Evolutionary conservation across 129 eudicot genomes (phyloP), one percentile per base, ranked within the genome.

Genomic region (sunflower (Helianthus annuus)): DNA sequence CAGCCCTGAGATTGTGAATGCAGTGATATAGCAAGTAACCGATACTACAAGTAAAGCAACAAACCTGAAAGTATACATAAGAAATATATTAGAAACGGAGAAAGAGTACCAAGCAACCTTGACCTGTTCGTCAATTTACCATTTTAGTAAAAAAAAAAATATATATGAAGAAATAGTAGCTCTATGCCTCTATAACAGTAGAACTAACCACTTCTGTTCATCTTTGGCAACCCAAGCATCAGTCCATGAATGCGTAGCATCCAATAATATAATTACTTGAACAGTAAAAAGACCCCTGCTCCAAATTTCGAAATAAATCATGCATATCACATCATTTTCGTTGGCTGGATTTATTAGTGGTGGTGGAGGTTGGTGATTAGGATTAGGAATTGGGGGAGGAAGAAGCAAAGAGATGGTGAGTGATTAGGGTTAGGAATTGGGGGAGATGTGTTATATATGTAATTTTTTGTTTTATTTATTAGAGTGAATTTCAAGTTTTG

Each of bases 181-280:
- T 51, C 3, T 48, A 13, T 53, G n/a, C n/a, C n/a, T n/a, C n/a
- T n/a, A n/a, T n/a, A 73, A n/a, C n/a, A n/a, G n/a, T n/a, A n/a
- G n/a, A n/a, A 76, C 90, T 78, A 66, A 95, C 99, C 99, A 95
- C 69, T 85, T 95, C 46, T 86, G 99, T 75, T 95, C 99, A 75
- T 95, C 99, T 83, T 91, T 91, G 62, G 91, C 97, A 68, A 95
- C 97, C 99, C 97, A 95, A 10, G 99, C 86, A 91, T 95, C 99
- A 44, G 91, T 95, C 99, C 97, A 91, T 55, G 96, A 74, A 79
- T 95, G 96, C 69, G 97, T 95, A 58, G 96, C 97, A 70, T 95
- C 99, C 77, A 95, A 68, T 82, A 91, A 67, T 72, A 95, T 83
- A 34, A 95, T 76, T 38, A 95, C 99, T 80, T 95, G 99, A 63